These are phyloP conservation scores for Exophiala aquamarina DNA, from an alignment of 2,329 filamentous ascomycete species.

Conservation along the genomic window DNA sequence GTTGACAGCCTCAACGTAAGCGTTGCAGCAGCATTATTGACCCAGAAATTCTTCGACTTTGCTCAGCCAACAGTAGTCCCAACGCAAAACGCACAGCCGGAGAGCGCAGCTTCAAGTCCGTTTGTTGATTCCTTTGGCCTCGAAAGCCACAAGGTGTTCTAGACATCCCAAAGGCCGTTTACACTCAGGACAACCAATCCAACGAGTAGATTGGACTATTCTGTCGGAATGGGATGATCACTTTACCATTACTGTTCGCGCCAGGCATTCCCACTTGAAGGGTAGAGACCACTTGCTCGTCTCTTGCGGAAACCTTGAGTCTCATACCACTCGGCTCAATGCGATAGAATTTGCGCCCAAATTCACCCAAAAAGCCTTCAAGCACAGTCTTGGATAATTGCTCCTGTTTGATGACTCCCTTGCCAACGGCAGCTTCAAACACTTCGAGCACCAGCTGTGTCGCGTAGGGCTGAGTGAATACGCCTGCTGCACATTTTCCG, in stretches of 20 bases:
- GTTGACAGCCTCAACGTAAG: slow-evolving; percentile 94
- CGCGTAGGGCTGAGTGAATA: slow-evolving; percentile 63
- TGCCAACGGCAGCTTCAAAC: slow-evolving; percentile 55
- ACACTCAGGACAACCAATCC: slow-evolving; percentile 14
- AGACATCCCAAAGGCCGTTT: no score
- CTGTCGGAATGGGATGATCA: slow-evolving; percentile 21
- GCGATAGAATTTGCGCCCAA: slow-evolving; percentile 56
- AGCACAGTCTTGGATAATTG: slow-evolving; percentile 56
- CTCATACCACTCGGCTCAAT: slow-evolving; percentile 12
- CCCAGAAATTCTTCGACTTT: slow-evolving; percentile 23
- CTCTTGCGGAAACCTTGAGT: slow-evolving; percentile 16
- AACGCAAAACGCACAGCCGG: neutral
- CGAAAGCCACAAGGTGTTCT: neutral
- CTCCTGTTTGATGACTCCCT: slow-evolving; percentile 53
- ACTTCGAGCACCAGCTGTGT: slow-evolving; percentile 60
- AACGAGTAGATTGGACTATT: slow-evolving; percentile 19
- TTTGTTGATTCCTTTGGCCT: no score
- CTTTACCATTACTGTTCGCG: slow-evolving; percentile 9
- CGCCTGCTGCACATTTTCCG: slow-evolving; percentile 54
- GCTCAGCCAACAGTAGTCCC: neutral
- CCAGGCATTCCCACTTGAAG: slow-evolving; percentile 2
- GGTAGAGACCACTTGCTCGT: slow-evolving; percentile 16
- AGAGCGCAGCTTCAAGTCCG: neutral
- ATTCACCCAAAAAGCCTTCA: slow-evolving; percentile 58
- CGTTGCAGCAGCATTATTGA: slow-evolving; percentile 65